Evolutionary conservation across 2,329 filamentous ascomycete species (phyloP).

Genomic region (Cercospora sojina): DNA sequence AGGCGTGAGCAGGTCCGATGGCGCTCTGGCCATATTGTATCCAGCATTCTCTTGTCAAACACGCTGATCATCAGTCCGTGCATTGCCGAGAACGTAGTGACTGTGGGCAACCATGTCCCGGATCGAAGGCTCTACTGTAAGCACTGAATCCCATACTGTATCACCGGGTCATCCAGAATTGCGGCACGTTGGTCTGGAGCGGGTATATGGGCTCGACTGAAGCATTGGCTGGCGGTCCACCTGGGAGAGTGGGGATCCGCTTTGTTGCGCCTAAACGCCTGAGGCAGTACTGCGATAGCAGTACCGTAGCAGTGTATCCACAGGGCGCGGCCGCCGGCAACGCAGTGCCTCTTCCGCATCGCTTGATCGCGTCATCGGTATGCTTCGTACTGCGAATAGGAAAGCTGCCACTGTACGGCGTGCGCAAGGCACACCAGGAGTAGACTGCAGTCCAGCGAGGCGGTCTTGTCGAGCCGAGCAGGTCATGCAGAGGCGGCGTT

Average conservation of each 20-base stretch:
- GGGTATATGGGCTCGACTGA: neutral
- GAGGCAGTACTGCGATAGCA: neutral
- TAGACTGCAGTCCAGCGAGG: neutral
- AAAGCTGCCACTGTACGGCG: neutral
- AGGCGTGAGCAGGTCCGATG: neutral
- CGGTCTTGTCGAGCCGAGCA: neutral
- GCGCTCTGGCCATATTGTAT: neutral
- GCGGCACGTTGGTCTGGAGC: conserved; percentile 5
- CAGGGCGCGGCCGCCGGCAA: neutral
- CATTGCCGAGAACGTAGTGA: neutral
- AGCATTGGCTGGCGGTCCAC: neutral
- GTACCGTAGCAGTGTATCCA: neutral
- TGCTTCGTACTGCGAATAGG: conserved; percentile 6
- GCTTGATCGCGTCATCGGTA: neutral
- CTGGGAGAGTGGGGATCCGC: neutral
- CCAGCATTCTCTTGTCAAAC: neutral
- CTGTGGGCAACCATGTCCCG: neutral
- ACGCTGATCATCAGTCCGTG: neutral
- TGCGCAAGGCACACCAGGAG: neutral
- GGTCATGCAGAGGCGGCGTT: conserved; percentile 4
- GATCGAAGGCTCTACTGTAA: neutral
- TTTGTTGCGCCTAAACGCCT: neutral
- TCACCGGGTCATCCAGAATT: neutral
- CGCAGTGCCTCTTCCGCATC: neutral
- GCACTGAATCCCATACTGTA: neutral